Evolutionary conservation across 2,329 filamentous ascomycete genomes (phyloP), one percentile per base, ranked within the genome.

Genomic region (Talaromyces piceae): DNA sequence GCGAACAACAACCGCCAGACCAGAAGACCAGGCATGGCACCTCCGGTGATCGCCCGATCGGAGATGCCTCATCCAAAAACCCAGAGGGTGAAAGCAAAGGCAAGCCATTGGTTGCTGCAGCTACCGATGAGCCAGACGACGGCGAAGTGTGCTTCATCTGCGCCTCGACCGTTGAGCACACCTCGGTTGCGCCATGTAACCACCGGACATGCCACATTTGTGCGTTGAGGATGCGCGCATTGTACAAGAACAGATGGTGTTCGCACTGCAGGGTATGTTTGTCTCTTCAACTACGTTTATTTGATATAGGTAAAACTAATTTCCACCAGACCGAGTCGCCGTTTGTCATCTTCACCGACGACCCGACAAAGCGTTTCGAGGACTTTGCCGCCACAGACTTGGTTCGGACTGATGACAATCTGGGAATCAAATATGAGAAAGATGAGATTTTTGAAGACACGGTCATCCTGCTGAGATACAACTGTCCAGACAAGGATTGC

Each of bases 161-260:
- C 71, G 91, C 93, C 51, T 95, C 91, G 58, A 82, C 85, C 2
- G 85, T 98, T 45, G 82, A 87, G 45, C 90, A 97, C 73, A 84
- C 88, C 61, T 87, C 91, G 8, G 83, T 98, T 57, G 84, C 91
- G 27, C 91, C 93, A 18, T 98, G 93, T 72, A 97, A 96, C 69
- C 93, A 98, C 72, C 81, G 88, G 52, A 96, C 91, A 45, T 98
- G 93, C 67, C 93, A 98, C 72, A 95, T 97, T 58, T 98, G 93
- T 69, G 86, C 90, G 8, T 73, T 98, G 59, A 82, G 93, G 54
- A 82, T 97, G 81, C 82, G 93, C 60, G 93, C 91, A 1, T 74
- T 98, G 41, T 98, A 97, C 73, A 97, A 96, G 75, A 94, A 84
- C 54, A 95, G 95, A 69, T 87, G 91, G 57, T 98, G 93, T 70